Evolutionary conservation across 2,329 filamentous ascomycete genomes (phyloP), one percentile per base, ranked within the genome.

Genomic region (Paracoccidioides brasiliensis): DNA sequence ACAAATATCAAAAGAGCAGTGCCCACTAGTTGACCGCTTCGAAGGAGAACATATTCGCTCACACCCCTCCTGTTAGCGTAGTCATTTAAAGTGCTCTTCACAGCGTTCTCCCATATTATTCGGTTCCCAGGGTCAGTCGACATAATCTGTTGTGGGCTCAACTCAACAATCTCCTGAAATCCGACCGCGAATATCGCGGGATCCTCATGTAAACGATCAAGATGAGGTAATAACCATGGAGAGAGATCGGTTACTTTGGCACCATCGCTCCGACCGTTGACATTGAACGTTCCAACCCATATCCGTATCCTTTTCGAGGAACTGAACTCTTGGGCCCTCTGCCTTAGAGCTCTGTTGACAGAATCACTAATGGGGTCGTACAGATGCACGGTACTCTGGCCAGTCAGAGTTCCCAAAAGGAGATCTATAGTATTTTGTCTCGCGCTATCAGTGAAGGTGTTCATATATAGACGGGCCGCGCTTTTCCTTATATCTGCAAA

Each of bases 141-240:
- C 90, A 98, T 96, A 66, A 98, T 97, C 66, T 98, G 93, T 68
- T 97, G 91, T 14, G 94, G 93, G 63, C 89, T 96, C 49, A 98
- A 76, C 66, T 95, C 88, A n/a, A 98, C 93, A 59, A 98, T 97
- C 70, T 98, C 93, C 67, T 98, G 93, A 64, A 98, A 97, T 0
- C 89, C 93, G 14, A 96, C 84, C 6, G 86, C 90, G 53, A 95
- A 83, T 41, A 98, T 87, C 57, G 91, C 87, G 5, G 93, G 90
- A 58, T 87, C 82, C 49, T 79, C 73, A 46, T 77, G 71, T n/a
- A 76, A 73, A 15, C 70, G 63, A 51, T 80, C 76, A 3, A 81
- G 69, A 4, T 81, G 78, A 3, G 78, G 72, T 65, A 86, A 90
- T 3, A 98, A 75, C 93, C 93, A 98, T 1, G 84, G 77, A 0